phyloP scores from a whole-genome alignment of 352 stramenopile species.

The Pythium brassicae region DNA sequence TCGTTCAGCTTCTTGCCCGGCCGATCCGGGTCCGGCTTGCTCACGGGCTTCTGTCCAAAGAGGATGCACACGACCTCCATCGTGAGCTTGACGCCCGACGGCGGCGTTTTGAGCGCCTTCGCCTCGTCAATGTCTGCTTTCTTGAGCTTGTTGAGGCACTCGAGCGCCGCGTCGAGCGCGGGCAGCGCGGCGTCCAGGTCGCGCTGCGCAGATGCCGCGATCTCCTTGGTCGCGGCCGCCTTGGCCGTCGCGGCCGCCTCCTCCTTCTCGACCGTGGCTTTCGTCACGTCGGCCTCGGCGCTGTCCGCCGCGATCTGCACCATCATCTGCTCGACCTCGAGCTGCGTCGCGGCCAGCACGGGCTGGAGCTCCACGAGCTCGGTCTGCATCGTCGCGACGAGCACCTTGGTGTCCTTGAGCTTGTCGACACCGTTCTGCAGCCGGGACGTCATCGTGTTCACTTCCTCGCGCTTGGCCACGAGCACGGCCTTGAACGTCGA shows the following conservation, averaged over 20 bases:
- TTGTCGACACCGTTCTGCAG: slow-evolving; percentile 88
- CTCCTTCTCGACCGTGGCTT: slow-evolving; percentile 83
- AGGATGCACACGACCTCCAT: slow-evolving; percentile 92
- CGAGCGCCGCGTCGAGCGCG: slow-evolving; percentile 80
- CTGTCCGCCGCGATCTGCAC: slow-evolving; percentile 88
- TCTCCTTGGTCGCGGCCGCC: slow-evolving; percentile 85
- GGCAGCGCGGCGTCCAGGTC: slow-evolving; percentile 87
- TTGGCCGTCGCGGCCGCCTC: slow-evolving; percentile 85
- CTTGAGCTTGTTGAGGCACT: slow-evolving; percentile 89
- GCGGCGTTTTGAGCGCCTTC: slow-evolving; percentile 89
- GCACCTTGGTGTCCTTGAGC: slow-evolving; percentile 70
- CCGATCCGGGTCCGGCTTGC: slow-evolving; percentile 80
- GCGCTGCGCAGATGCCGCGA: slow-evolving; percentile 83
- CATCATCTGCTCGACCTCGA: slow-evolving; percentile 90
- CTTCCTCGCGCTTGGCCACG: slow-evolving; percentile 86
- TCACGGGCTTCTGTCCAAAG: slow-evolving; percentile 89
- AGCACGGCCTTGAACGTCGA: slow-evolving; percentile 90
- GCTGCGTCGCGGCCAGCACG: slow-evolving; percentile 67
- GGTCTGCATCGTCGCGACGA: slow-evolving; percentile 82
- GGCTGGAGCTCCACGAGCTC: slow-evolving; percentile 82
- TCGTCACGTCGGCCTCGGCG: slow-evolving; percentile 85
- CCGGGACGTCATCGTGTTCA: slow-evolving; percentile 81
- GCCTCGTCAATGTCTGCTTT: slow-evolving; percentile 92
- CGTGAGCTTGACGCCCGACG: slow-evolving; percentile 87
- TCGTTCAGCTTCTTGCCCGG: slow-evolving; percentile 91